Evolutionary conservation across 2,329 filamentous ascomycete species (phyloP).

Genomic region (Rhynchosporium secalis): DNA sequence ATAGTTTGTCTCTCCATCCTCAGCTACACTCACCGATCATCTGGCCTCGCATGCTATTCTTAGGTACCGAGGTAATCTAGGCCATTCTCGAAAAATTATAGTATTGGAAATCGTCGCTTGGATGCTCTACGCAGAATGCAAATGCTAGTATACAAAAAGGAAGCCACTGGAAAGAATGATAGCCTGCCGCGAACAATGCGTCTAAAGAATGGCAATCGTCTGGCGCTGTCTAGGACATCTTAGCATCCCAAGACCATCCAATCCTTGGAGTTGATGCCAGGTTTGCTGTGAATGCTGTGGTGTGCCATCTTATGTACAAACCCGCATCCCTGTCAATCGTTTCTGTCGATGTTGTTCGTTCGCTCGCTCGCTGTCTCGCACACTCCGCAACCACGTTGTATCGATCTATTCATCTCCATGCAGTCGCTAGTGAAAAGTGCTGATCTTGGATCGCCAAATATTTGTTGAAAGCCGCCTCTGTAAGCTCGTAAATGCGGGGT

Average conservation of each 20-base stretch:
- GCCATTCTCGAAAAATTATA: background rate
- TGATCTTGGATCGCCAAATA: background rate
- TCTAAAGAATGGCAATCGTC: background rate
- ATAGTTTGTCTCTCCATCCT: no score
- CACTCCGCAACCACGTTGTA: no score
- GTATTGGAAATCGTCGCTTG: constrained; percentile 8
- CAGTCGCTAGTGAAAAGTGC: background rate
- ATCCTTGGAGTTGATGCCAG: background rate
- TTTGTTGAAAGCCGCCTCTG: constrained; percentile 13
- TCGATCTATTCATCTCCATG: no score
- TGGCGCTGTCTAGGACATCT: constrained; percentile 1
- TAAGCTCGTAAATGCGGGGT: background rate
- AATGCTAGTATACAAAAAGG: background rate
- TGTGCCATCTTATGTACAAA: constrained; percentile 1
- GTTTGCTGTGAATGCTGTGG: background rate
- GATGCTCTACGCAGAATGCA: background rate
- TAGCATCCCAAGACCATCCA: constrained; percentile 5
- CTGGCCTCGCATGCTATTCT: no score
- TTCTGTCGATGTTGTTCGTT: background rate
- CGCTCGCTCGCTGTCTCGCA: background rate
- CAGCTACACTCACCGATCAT: no score
- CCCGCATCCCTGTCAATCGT: background rate
- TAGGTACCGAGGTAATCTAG: no score
- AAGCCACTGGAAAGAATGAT: background rate
- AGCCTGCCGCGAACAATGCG: background rate